These are phyloP conservation scores for Silene vulgaris DNA, from an alignment of 179 eudicot genomes.

Conservation along the genomic window DNA sequence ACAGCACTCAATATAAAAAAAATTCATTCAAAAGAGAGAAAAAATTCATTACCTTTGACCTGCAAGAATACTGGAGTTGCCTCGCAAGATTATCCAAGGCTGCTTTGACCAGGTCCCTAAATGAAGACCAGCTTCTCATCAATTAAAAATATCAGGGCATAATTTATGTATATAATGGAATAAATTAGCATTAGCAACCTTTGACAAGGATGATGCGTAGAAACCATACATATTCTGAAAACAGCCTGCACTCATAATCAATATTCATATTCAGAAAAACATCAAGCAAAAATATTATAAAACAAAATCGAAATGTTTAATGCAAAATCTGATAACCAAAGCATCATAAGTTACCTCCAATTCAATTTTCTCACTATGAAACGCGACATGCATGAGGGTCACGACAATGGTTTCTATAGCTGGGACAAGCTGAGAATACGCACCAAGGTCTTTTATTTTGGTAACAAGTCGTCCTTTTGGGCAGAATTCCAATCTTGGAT, in stretches of 20 bases:
- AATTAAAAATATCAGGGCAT: neutral
- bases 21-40: neutral
- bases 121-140: conserved; percentile 18
- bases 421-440: conserved; percentile 55
- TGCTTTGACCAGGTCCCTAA: conserved; percentile 73
- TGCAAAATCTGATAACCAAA: neutral
- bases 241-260: conserved; percentile 57
- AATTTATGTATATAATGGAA: conserved; percentile 10
- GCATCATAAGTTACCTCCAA: conserved; percentile 55
- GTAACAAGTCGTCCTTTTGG: conserved; percentile 57
- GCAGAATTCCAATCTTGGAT: conserved; percentile 56
- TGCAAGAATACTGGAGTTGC: conserved; percentile 48
- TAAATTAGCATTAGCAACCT: conserved; percentile 40
- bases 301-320: neutral
- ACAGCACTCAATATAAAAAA: neutral
- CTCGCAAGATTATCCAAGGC: conserved; percentile 70
- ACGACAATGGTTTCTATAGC: conserved; percentile 66
- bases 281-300: neutral
- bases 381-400: conserved; percentile 79
- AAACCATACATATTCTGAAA: conserved; percentile 70
- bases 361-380: conserved; percentile 79
- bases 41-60: conserved; percentile 59
- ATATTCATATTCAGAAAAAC: neutral
- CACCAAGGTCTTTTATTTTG: conserved; percentile 54
- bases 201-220: conserved; percentile 72